Evolutionary conservation across 768 basidiomycete genomes (phyloP).

Genomic region (Boletus reticuloceps): DNA sequence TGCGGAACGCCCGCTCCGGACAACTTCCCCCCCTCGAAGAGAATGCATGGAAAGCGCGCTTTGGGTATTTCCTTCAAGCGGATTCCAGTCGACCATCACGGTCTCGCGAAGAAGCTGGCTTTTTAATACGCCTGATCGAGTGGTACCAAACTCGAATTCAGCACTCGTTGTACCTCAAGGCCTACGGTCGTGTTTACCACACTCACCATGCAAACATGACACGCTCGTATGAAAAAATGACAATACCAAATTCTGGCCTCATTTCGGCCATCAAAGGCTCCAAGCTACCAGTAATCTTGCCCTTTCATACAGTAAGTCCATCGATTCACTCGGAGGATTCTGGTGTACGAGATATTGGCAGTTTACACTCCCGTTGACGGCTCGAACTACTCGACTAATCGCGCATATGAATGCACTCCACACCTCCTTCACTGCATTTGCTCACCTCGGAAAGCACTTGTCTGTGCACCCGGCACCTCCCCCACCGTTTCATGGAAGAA

Average conservation of each 20-base stretch:
- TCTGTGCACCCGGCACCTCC: constrained; percentile 40
- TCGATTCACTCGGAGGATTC: neutral
- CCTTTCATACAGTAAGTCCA: constrained; percentile 45
- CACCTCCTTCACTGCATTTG: constrained; percentile 41
- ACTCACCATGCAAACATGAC: constrained; percentile 12
- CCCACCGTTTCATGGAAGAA: constrained; percentile 37
- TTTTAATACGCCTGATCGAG: constrained; percentile 44
- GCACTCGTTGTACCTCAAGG: constrained; percentile 40
- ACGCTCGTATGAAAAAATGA: constrained; percentile 4
- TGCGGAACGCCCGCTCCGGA: constrained; percentile 29
- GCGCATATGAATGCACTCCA: constrained; percentile 47
- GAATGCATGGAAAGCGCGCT: constrained; percentile 30
- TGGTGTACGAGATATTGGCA: constrained; percentile 14
- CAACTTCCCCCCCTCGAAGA: constrained; percentile 25
- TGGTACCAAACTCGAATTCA: constrained; percentile 43
- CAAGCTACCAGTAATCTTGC: constrained; percentile 41
- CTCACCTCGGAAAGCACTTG: constrained; percentile 26
- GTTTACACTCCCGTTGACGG: constrained; percentile 46
- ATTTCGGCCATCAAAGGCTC: constrained; percentile 27
- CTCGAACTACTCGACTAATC: constrained; percentile 43
- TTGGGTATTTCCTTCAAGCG: constrained; percentile 30
- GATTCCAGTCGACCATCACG: constrained; percentile 15
- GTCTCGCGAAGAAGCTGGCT: constrained; percentile 39
- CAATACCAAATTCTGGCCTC: constrained; percentile 19
- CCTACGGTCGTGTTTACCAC: constrained; percentile 31